phyloP scores from a whole-genome alignment of 1,139 yeast genomes.

The Lodderomyces orthopsilosis region DNA sequence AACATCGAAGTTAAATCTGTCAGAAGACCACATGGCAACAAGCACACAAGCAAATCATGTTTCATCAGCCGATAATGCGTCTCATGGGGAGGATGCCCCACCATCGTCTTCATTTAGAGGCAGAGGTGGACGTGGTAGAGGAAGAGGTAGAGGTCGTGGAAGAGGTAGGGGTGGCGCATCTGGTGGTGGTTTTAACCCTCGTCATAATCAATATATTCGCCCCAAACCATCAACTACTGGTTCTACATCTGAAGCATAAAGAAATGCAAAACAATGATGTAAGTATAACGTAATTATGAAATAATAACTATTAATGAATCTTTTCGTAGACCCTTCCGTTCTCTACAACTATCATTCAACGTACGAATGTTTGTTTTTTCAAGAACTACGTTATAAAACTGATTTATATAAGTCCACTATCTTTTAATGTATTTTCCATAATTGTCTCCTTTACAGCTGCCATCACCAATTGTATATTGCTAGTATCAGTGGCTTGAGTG shows the following conservation, averaged over 20 bases:
- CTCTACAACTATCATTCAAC: too few relatives aligned
- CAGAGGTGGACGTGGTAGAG: slow-evolving; percentile 5
- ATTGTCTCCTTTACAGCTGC: slow-evolving; percentile 91
- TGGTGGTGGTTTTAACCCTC: not conserved
- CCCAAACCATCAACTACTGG: slow-evolving; percentile 3
- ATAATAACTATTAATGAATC: too few relatives aligned
- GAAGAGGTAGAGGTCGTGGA: slow-evolving; percentile 3
- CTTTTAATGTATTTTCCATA: slow-evolving; percentile 77
- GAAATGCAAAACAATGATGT: not conserved
- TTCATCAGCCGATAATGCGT: not conserved
- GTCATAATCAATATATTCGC: slow-evolving; percentile 5
- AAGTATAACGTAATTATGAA: not conserved
- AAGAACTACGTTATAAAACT: not conserved
- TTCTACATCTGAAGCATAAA: not conserved
- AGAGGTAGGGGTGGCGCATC: slow-evolving; percentile 5
- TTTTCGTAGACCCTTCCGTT: too few relatives aligned
- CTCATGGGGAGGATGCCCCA: not conserved
- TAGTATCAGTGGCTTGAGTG: slow-evolving; percentile 93
- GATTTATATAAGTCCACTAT: slow-evolving; percentile 68
- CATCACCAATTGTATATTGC: slow-evolving; percentile 82
- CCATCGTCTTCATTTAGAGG: not conserved
- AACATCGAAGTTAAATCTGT: not conserved
- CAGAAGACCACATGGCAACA: not conserved
- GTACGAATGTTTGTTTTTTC: not conserved
- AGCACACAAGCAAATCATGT: not conserved